Base-by-base conservation (phyloP, 202 grass and related monocot species). In the Saccharum hybrid region DNA sequence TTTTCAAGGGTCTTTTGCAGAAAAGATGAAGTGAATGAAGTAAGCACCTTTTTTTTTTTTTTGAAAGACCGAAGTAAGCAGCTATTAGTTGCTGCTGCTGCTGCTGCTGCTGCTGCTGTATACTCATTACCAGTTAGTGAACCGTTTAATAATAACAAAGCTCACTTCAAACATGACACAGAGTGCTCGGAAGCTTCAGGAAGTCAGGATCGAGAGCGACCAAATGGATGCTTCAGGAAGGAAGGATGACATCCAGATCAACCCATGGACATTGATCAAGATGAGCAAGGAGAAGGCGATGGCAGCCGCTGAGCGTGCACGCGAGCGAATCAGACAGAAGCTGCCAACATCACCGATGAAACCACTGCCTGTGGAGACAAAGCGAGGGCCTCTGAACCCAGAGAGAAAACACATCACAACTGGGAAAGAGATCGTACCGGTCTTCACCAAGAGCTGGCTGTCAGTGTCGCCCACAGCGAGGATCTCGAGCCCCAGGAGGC, bases 211-310 rank as follows among this genome's bases (percentile, higher is more conserved):
- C 1, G 96, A 98, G 39, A 89, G 87, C 15, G 86, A 95, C 42
- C 79, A 90, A 51, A 84, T 37, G 51, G 87, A 87, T 54, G 69
- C 70, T 46, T 82, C 87, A 66, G 83, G 64, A 67, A 90, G 87
- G 77, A 93, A 88, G 1, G 67, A 83, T 78, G 93, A 90, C 76
- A 83, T 90, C 78, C 75, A 93, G 66, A 96, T 98, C 61, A 91
- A 96, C 26, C 93, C 96, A 78, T 98, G 93, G 96, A 92, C 74
- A 21, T 85, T 98, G 78, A 89, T 94, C 28, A 90, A 89, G 82
- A 98, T 98, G 92, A 98, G 93, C 66, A 89, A 89, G 71, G 91
- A 95, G 41, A 98, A 92, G 63, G 89, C 96, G 72, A 82, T 98
- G 86, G 88, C 83, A 34, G 91, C 96, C 0, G 89, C 92, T 1